These are phyloP conservation scores for Talaromyces amestolkiae DNA, from an alignment of 2,329 filamentous ascomycete genomes.

Conservation along the genomic window DNA sequence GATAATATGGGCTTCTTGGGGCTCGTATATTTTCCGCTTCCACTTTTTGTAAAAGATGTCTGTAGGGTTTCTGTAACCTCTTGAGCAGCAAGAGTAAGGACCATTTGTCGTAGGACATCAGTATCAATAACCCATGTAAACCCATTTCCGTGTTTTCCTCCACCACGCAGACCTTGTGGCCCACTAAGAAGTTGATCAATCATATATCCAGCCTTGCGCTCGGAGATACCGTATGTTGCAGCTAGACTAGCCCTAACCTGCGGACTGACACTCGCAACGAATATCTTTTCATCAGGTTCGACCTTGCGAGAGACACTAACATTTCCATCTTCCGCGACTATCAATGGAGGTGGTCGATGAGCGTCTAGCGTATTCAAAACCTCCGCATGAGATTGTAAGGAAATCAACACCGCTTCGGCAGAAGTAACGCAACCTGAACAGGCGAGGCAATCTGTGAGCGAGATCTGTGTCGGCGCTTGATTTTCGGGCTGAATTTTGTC, in stretches of 20 bases:
- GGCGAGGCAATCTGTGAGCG: constrained; percentile 92
- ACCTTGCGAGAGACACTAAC: constrained; percentile 47
- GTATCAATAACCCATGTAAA: constrained; percentile 93
- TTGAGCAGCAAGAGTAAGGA: constrained; percentile 74
- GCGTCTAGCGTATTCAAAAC: constrained; percentile 79
- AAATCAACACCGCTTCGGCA: constrained; percentile 94
- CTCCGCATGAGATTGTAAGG: constrained; percentile 88
- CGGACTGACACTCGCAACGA: constrained; percentile 88
- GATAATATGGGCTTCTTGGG: constrained; percentile 59
- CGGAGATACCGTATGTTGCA: constrained; percentile 73
- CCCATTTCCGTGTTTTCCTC: constrained; percentile 69
- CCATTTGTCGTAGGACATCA: constrained; percentile 75
- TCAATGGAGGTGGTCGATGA: constrained; percentile 43
- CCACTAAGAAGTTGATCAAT: constrained; percentile 76
- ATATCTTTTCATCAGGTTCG: constrained; percentile 63
- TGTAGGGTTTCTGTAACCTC: constrained; percentile 57
- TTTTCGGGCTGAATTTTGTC: constrained; percentile 63
- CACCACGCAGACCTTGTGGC: constrained; percentile 63
- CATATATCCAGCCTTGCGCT: constrained; percentile 74
- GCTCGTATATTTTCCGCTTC: constrained; percentile 23
- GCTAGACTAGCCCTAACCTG: constrained; percentile 87
- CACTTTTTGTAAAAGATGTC: constrained; percentile 18
- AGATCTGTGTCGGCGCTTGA: constrained; percentile 79
- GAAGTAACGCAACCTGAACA: constrained; percentile 98
- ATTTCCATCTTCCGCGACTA: constrained; percentile 24